Conservation (phyloP, 805 yeast genomes). For the Scheffersomyces ergatensis region DNA sequence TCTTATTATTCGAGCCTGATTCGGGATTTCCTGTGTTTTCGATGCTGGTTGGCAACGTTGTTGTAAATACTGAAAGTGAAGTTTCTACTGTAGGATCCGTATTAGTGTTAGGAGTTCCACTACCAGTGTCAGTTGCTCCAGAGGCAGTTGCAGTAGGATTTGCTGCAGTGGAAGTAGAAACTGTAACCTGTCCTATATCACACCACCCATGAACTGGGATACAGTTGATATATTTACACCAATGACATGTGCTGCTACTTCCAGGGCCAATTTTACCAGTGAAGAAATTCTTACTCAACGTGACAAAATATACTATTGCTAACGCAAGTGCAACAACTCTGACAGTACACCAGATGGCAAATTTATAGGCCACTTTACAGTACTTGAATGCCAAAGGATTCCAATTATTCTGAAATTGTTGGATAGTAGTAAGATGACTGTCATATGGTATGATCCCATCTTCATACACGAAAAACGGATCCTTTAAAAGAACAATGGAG, state of each 20-base stretch:
- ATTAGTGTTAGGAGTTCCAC: too few relatives aligned
- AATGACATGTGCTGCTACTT: conserved; percentile 53
- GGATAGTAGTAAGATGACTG: conserved; percentile 25
- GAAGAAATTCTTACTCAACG: conserved; percentile 48
- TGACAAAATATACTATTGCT: conserved; percentile 48
- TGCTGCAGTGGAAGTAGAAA: conserved; percentile 9
- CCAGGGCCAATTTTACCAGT: conserved; percentile 21
- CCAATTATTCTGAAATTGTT: conserved; percentile 36
- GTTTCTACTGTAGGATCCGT: too few relatives aligned
- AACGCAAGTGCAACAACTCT: conserved; percentile 46
- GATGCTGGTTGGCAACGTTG: conserved; percentile 17
- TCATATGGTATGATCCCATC: conserved; percentile 39
- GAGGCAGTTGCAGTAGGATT: conserved; percentile 1
- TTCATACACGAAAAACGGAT: conserved; percentile 49
- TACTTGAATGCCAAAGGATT: conserved; percentile 33
- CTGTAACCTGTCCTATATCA: conserved; percentile 41
- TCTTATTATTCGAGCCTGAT: neutral
- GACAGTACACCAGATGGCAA: conserved; percentile 52
- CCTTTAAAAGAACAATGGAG: conserved; percentile 50
- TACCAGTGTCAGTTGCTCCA: neutral
- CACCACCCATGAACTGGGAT: conserved; percentile 74
- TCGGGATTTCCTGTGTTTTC: conserved; percentile 9
- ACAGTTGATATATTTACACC: conserved; percentile 76
- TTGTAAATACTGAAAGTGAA: neutral
- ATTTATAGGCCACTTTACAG: conserved; percentile 32